phyloP scores from a whole-genome alignment of 176 grass and related monocot species.

The Pharus latifolius region DNA sequence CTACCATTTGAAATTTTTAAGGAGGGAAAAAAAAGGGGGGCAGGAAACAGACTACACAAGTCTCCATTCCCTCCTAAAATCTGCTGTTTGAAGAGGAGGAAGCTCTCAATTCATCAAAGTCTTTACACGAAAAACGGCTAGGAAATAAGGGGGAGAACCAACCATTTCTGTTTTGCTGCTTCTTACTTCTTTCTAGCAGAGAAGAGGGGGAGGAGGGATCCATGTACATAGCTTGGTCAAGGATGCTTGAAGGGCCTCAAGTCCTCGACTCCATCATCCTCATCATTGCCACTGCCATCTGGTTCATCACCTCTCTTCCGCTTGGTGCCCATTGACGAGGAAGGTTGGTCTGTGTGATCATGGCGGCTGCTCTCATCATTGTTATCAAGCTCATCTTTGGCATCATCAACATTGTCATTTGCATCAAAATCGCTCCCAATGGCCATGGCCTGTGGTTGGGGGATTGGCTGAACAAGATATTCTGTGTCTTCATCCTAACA shows the following conservation, averaged over 20 bases:
- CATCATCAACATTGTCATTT: constrained; percentile 57
- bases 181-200: constrained; percentile 26
- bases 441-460: constrained; percentile 28
- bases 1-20: constrained; percentile 33
- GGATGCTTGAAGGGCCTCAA: constrained; percentile 52
- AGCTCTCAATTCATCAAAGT: constrained; percentile 32
- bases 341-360: constrained; percentile 18
- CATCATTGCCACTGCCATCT: constrained; percentile 31
- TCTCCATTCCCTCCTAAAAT: constrained; percentile 70
- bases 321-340: constrained; percentile 39
- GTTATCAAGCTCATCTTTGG: constrained; percentile 33
- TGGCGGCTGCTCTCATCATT: not conserved
- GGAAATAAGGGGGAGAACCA: constrained; percentile 32
- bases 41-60: constrained; percentile 8
- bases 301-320: constrained; percentile 50
- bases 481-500: constrained; percentile 77
- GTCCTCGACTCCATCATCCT: constrained; percentile 41
- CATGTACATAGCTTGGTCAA: constrained; percentile 39
- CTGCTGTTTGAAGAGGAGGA: constrained; percentile 53
- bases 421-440: constrained; percentile 40
- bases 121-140: constrained; percentile 52
- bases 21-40: constrained; percentile 27
- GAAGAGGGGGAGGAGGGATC: constrained; percentile 7
- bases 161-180: constrained; percentile 45
- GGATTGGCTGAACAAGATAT: constrained; percentile 75